phyloP scores from a whole-genome alignment of 345 rosid genomes.

The Euphorbia peplus region DNA sequence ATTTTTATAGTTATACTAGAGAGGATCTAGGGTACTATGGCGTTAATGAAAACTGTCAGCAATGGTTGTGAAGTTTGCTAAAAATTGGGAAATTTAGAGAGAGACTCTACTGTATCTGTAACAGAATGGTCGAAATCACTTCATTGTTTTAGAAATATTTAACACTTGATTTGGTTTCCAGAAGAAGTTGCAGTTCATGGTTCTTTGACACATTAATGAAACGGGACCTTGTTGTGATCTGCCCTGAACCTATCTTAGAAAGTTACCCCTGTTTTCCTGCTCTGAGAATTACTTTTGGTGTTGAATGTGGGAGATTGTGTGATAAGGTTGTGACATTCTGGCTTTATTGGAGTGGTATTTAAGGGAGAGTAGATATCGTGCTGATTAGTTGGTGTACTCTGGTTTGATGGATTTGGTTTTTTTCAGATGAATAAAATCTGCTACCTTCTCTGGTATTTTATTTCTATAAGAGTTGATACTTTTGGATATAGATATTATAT shows the following conservation, averaged over 20 bases:
- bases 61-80: neutral
- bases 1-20: neutral
- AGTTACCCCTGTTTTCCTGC: neutral
- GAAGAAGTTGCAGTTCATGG: neutral
- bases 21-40: neutral
- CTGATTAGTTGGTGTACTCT: neutral
- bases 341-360: neutral
- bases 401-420: neutral
- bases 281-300: neutral
- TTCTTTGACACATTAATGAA: neutral
- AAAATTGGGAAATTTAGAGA: neutral
- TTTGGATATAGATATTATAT: neutral
- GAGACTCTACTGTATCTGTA: constrained; percentile 3
- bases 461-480: neutral
- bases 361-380: neutral
- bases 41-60: neutral
- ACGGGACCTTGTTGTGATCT: neutral
- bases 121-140: neutral
- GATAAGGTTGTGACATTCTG: neutral
- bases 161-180: neutral
- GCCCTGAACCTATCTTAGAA: neutral
- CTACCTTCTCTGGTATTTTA: neutral
- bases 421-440: neutral
- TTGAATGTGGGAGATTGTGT: neutral
- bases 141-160: neutral